phyloP scores from a whole-genome alignment of 176 grass and related monocot genomes.

The Zoysia pacifica region DNA sequence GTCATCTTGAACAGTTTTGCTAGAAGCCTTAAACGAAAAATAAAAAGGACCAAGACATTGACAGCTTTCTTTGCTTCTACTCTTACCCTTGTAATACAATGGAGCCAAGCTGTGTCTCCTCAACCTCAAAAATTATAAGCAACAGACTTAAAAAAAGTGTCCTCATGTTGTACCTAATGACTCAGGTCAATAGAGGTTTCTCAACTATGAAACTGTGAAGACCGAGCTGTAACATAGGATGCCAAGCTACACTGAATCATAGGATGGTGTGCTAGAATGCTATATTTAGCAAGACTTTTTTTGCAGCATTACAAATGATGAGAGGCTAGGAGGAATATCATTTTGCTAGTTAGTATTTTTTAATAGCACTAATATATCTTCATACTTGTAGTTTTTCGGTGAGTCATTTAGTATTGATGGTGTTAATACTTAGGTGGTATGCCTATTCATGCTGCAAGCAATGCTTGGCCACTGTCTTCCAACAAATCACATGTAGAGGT shows the following conservation, averaged over 20 bases:
- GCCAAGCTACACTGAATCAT: neutral
- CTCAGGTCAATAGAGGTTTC: neutral
- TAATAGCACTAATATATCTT: neutral
- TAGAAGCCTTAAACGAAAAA: neutral
- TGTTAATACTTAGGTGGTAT: neutral
- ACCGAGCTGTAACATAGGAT: neutral
- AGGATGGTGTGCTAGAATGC: too few species aligned
- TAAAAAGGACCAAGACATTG: neutral
- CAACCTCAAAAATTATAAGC: neutral
- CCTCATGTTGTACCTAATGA: neutral
- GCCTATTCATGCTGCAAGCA: too few species aligned
- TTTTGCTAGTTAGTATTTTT: neutral
- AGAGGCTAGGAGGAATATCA: neutral
- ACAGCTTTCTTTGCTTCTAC: neutral
- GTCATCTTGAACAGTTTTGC: neutral
- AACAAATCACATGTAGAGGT: neutral
- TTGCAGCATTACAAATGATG: neutral
- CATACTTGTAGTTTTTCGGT: neutral
- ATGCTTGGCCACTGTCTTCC: neutral
- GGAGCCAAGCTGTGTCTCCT: neutral
- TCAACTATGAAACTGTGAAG: neutral
- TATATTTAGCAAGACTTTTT: neutral
- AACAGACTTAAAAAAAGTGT: neutral
- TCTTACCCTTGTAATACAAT: neutral
- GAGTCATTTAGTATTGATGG: neutral